A percentile compares a stretch with the other conserved stretches of the same genome.
phyloP scores from a whole-genome alignment of 202 grass and related monocot species.

The Elaeis oleifera region DNA sequence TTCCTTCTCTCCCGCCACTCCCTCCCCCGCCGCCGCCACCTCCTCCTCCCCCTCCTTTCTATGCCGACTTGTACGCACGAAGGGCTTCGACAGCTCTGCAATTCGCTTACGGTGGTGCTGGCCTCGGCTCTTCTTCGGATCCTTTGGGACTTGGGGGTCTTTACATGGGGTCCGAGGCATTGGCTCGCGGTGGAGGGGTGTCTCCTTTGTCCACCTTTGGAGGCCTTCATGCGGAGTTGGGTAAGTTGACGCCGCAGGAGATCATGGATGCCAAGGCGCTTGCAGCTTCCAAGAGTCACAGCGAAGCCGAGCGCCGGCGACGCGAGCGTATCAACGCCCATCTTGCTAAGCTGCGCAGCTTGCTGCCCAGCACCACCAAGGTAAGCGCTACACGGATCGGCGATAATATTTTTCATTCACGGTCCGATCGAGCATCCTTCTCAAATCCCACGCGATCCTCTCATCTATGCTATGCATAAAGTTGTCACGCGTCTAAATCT shows the following conservation, averaged over 20 bases:
- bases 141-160: not conserved
- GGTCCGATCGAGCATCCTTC: no score
- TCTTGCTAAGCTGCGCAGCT: slow-evolving; percentile 75
- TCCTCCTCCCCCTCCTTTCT: slow-evolving; percentile 38
- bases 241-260: slow-evolving; percentile 72
- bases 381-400: slow-evolving; percentile 9
- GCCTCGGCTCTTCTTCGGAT: not conserved
- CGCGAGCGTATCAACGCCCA: slow-evolving; percentile 98
- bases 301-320: slow-evolving; percentile 90
- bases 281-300: slow-evolving; percentile 96
- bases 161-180: not conserved
- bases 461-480: no score
- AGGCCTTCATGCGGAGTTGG: slow-evolving; percentile 31
- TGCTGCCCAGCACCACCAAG: slow-evolving; percentile 96
- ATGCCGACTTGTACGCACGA: slow-evolving; percentile 66
- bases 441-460: no score
- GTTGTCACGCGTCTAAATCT: no score
- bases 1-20: slow-evolving; percentile 40
- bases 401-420: no score
- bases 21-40: slow-evolving; percentile 36
- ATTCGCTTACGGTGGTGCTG: slow-evolving; percentile 49
- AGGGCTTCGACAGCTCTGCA: slow-evolving; percentile 43
- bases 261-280: slow-evolving; percentile 97
- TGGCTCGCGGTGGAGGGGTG: slow-evolving; percentile 25
- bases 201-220: slow-evolving; percentile 2